Evolutionary conservation across 176 grass and related monocot genomes (phyloP).

Genomic region (Poa pratensis): DNA sequence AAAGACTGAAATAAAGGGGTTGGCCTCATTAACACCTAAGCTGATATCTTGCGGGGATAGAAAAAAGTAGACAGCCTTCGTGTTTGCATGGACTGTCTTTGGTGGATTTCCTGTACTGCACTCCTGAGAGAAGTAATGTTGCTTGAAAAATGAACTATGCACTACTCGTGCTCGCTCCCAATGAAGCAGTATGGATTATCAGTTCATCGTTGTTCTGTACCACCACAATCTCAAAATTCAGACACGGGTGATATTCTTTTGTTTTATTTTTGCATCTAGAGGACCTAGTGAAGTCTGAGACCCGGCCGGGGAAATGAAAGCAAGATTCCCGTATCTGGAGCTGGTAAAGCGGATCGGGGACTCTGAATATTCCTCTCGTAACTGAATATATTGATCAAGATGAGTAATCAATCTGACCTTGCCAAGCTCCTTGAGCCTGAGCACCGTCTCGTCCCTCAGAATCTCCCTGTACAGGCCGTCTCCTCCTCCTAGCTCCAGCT

Average conservation of each 20-base stretch:
- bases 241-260: background rate
- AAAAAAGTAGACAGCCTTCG: background rate
- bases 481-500: constrained; percentile 49
- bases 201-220: background rate
- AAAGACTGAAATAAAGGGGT: background rate
- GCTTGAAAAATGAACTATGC: background rate
- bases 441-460: constrained; percentile 72
- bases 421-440: constrained; percentile 68
- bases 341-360: constrained; percentile 38
- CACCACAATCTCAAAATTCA: background rate
- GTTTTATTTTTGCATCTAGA: background rate
- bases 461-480: constrained; percentile 61
- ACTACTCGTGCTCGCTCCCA: background rate
- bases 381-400: background rate
- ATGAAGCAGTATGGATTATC: background rate
- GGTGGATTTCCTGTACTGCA: background rate
- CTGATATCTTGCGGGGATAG: background rate
- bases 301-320: too few species aligned
- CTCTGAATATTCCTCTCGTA: background rate
- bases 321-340: constrained; percentile 21
- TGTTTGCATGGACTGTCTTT: background rate
- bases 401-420: constrained; percentile 43
- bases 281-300: background rate
- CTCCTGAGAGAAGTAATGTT: background rate
- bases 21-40: background rate